Evolutionary conservation across 2,329 filamentous ascomycete genomes (phyloP).

Genomic region (Monosporascus sp.): DNA sequence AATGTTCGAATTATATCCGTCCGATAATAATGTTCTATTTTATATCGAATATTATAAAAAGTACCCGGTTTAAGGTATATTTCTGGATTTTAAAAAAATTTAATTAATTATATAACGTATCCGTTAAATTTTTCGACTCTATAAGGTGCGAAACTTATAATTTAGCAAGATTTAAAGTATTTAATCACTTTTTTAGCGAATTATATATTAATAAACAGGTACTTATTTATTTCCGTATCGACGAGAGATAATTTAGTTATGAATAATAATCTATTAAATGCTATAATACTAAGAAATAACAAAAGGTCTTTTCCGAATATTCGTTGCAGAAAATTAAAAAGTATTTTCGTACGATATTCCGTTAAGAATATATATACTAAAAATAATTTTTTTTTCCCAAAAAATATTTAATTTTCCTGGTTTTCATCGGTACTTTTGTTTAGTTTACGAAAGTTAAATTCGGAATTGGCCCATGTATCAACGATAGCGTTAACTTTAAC

Average conservation of each 20-base stretch:
- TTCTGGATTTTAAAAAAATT: no score
- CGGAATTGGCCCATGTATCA: not conserved
- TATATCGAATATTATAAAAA: no score
- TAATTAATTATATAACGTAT: no score
- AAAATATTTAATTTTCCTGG: not conserved
- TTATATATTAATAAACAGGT: not conserved
- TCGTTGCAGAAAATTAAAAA: not conserved
- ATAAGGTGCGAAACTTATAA: not conserved
- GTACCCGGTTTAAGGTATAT: no score
- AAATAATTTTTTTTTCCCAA: not conserved
- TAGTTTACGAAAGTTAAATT: not conserved
- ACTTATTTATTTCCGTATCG: not conserved
- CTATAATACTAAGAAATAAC: not conserved
- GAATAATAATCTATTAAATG: slow-evolving; percentile 3
- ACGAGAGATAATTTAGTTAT: not conserved
- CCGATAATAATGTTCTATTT: no score
- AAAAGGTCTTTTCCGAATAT: not conserved
- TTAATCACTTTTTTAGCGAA: not conserved
- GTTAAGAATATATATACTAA: not conserved
- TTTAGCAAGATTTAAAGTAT: not conserved
- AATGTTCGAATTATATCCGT: no score
- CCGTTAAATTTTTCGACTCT: no score
- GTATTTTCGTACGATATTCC: not conserved
- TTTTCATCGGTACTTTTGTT: not conserved
- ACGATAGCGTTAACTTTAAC: not conserved